Evolutionary conservation across 2,329 filamentous ascomycete species (phyloP), one percentile per base, ranked within the genome.

Genomic region (Aspergillus proliferans): DNA sequence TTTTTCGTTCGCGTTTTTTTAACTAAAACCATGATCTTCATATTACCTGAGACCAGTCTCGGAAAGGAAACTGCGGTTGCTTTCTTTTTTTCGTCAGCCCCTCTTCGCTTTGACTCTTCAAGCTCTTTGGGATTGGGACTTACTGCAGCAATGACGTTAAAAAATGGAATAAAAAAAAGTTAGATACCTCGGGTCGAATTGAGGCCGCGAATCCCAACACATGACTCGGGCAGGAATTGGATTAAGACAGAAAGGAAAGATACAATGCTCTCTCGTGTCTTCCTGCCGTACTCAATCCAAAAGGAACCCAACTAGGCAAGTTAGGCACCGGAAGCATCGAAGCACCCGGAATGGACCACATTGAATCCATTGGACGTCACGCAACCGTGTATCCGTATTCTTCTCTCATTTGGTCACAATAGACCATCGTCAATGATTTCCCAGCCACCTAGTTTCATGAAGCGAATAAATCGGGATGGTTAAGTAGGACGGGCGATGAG

Each of bases 361-460:
- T 46, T 46, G 38, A 42, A 24, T 38, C 39, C 36, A 47, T 34
- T 49, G 33, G 33, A 42, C 21, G 39, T 48, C 47, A 53, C 45
- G 46, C 44, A 50, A 45, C 36, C 42, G 33, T 18, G 9, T 40
- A 10, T 18, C 47, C 46, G 46, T 44, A 49, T 53, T 26, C 46
- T 42, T 14, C 47, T 47, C 5, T 45, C 43, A 21, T 46, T 6
- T 40, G 41, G 45, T 30, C 45, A 38, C 21, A 21, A 21, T 51
- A 44, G 50, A 43, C 30, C 41, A 50, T 36, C 47, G 49, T 49
- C 46, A 47, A 51, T 47, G 48, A 47, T 48, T 21, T 47, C 57
- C 56, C 58, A 59, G 58, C 58, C 58, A 60, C 58, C 49, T 55
- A 60, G 49, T 58, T 52, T 48, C 52, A 58, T 48, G 24, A 55